Evolutionary conservation across 1,284 basidiomycete genomes (phyloP).

Genomic region (Rhodofomes roseus): DNA sequence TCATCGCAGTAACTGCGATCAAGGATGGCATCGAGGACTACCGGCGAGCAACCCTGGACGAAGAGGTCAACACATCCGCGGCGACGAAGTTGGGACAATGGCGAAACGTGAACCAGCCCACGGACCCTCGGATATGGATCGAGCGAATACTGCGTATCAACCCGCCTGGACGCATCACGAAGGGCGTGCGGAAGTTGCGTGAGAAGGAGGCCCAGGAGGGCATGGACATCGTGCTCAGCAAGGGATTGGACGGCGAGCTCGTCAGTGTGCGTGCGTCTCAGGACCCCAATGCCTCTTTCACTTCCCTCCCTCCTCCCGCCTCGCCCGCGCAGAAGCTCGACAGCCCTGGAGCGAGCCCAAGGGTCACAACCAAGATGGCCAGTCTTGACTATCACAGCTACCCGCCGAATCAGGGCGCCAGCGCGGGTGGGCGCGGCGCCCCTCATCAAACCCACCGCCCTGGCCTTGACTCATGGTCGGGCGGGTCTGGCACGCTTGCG

Average conservation of each 20-base stretch:
- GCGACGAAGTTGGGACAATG: constrained; percentile 84
- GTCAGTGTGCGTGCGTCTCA: constrained; percentile 32
- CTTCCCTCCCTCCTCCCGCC: constrained; percentile 32
- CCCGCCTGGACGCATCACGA: constrained; percentile 71
- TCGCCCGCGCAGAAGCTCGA: constrained; percentile 52
- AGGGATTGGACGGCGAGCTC: constrained; percentile 38
- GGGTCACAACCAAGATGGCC: background rate
- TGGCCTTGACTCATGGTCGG: constrained; percentile 18
- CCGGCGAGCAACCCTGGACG: constrained; percentile 81
- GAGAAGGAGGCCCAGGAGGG: constrained; percentile 75
- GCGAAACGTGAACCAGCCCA: constrained; percentile 87
- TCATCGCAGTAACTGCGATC: constrained; percentile 85
- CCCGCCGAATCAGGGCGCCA: constrained; percentile 3
- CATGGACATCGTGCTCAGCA: constrained; percentile 61
- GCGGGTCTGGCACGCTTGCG: constrained; percentile 24
- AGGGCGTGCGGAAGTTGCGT: constrained; percentile 82
- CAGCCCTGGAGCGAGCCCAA: constrained; percentile 21
- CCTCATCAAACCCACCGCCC: background rate
- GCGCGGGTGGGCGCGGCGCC: background rate
- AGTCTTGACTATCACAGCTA: constrained; percentile 5
- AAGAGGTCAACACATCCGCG: constrained; percentile 89
- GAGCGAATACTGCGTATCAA: constrained; percentile 70
- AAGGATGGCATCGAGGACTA: constrained; percentile 97
- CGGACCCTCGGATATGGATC: constrained; percentile 72
- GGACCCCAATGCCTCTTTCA: background rate